These are phyloP conservation scores for Tanacetum coccineum DNA, from an alignment of 129 eudicot genomes.

Conservation along the genomic window DNA sequence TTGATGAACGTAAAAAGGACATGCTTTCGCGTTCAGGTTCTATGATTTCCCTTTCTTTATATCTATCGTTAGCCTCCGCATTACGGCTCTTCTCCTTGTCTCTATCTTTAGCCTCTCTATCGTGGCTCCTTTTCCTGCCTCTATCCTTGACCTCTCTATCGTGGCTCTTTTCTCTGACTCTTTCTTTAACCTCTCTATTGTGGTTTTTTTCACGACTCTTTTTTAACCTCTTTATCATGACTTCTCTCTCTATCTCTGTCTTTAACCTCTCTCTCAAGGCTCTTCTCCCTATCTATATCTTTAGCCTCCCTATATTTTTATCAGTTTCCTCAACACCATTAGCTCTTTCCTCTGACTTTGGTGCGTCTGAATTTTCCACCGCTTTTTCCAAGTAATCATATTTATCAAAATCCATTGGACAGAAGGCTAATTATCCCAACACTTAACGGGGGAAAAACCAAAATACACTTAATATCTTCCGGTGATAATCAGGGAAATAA, in stretches of 20 bases:
- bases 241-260: conserved; percentile 41
- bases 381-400: conserved; percentile 73
- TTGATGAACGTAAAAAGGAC: conserved; percentile 26
- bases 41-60: conserved; percentile 48
- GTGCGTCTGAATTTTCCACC: conserved; percentile 60
- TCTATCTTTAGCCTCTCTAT: conserved; percentile 41
- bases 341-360: conserved; percentile 39
- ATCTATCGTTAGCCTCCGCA: conserved; percentile 36
- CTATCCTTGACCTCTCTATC: conserved; percentile 36
- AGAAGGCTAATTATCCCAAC: not conserved
- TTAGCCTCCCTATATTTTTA: conserved; percentile 39
- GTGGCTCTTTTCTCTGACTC: conserved; percentile 28
- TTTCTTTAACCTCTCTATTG: not conserved
- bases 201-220: too few relatives aligned
- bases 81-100: conserved; percentile 37
- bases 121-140: conserved; percentile 31
- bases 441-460: conserved; percentile 7
- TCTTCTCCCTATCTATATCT: conserved; percentile 51
- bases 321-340: conserved; percentile 41
- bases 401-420: conserved; percentile 76
- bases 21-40: conserved; percentile 57
- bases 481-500: not conserved
- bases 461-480: conserved; percentile 12
- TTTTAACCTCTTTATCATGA: conserved; percentile 39
- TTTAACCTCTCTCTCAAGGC: conserved; percentile 45